Evolutionary conservation across 2,329 filamentous ascomycete species (phyloP).

Genomic region (Aspergillus novofumigatus): DNA sequence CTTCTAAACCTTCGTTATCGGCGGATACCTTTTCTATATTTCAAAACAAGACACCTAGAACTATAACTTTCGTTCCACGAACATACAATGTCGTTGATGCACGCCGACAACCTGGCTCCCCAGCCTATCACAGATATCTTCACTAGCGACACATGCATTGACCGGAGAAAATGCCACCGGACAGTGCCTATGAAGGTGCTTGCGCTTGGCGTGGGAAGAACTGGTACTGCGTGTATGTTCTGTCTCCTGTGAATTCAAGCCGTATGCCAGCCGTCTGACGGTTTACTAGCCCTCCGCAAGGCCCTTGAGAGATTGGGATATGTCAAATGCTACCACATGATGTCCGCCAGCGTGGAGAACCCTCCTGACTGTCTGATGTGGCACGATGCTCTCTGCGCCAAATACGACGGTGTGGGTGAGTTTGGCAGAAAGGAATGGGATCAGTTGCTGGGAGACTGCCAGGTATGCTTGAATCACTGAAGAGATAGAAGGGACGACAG

Average conservation of each 20-base stretch:
- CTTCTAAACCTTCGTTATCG: not conserved
- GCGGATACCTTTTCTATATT: not conserved
- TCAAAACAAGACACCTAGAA: constrained; percentile 2
- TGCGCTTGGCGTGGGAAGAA: constrained; percentile 64
- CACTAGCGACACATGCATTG: constrained; percentile 64
- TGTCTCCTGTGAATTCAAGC: not conserved
- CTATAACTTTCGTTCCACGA: not conserved
- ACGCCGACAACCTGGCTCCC: constrained; percentile 36
- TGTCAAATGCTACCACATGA: constrained; percentile 69
- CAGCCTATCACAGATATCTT: constrained; percentile 45
- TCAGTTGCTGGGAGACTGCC: constrained; percentile 61
- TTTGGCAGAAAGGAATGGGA: constrained; percentile 68
- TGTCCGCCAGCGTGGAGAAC: constrained; percentile 65
- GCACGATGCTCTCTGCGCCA: constrained; percentile 63
- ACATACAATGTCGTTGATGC: constrained; percentile 31
- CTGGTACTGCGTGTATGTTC: constrained; percentile 63
- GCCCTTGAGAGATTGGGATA: constrained; percentile 65
- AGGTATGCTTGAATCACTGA: constrained; percentile 21
- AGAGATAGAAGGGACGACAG: not conserved
- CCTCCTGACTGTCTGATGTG: constrained; percentile 65
- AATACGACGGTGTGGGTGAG: constrained; percentile 57
- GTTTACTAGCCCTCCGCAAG: constrained; percentile 53
- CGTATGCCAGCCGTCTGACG: constrained; percentile 6
- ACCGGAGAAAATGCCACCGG: constrained; percentile 61
- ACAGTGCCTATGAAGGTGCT: constrained; percentile 70